Base-by-base conservation (phyloP, 225 moss, liverwort and hornwort genomes). In the Straminergon stramineum region DNA sequence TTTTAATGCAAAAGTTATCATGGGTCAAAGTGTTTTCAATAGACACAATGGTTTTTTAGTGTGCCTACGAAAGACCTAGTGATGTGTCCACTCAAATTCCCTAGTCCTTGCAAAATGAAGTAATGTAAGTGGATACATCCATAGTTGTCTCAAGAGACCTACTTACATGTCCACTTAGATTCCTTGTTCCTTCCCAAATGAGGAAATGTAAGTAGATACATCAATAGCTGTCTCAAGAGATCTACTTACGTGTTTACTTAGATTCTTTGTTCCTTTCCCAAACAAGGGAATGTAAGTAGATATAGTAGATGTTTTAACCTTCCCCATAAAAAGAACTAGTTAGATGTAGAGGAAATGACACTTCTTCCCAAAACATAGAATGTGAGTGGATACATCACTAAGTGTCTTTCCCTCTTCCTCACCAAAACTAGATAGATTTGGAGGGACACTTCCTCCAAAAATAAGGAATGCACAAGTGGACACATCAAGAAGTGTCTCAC, bases 241-340 rank as follows among this genome's bases (percentile, higher is more conserved):
- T 23, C 14, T 39, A 39, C 13, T 24, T 10, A 4, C 4, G 7
- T 23, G 3, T 66, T 35, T 2, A 66, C 64, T 66, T 5, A 66
- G 1, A 35, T 66, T 66, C 7, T n/a, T n/a, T n/a, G n/a, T n/a
- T n/a, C n/a, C n/a, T n/a, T n/a, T n/a, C 9, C 18, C 3, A 15
- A 64, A 64, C 1, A 0, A 17, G 16, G 17, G 64, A 8, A 8
- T 64, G 16, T 16, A 5, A 16, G 17, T 32, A 9, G 9, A 71
- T 5, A 41, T 7, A 30, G 0, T 75, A 45, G 17, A 10, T 30
- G 6, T 28, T 6, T 45, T 3, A 5, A 0, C 39, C 1, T 24
- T 12, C 10, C 32, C 7, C 2, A 0, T 0, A 68, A n/a, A n/a
- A 22, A 68, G 19, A 32, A 12, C 0, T 7, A 0, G 20, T 0